Conservation (phyloP, 192 early-diverging fungal species). For the Coemansia sp. region DNA sequence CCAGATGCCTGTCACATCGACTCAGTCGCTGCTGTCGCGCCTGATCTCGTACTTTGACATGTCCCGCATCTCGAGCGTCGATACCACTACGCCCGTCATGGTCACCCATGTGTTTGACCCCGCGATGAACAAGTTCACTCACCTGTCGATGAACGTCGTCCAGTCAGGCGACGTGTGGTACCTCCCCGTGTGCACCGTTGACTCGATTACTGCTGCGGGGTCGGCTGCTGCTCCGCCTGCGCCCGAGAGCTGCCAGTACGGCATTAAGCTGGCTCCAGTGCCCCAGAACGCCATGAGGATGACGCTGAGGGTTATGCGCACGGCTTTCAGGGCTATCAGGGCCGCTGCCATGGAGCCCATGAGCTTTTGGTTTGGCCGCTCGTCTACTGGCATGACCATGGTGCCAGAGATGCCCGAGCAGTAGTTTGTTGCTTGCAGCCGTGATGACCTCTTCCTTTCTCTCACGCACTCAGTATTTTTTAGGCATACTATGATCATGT, state of each 20-base stretch:
- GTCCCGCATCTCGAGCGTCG: conserved; percentile 7
- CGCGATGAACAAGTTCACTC: conserved; percentile 23
- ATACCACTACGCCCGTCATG: conserved; percentile 9
- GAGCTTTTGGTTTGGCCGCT: too few relatives aligned
- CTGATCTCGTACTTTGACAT: conserved; percentile 19
- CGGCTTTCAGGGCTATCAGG: too few relatives aligned
- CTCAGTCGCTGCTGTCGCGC: conserved; percentile 11
- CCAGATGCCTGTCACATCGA: not conserved
- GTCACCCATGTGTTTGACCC: conserved; percentile 19
- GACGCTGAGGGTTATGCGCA: not conserved
- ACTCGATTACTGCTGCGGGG: conserved; percentile 12
- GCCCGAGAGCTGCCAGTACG: conserved; percentile 16
- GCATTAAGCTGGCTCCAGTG: conserved; percentile 22
- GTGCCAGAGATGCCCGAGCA: not conserved
- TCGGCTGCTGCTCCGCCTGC: not conserved
- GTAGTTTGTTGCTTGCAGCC: not conserved
- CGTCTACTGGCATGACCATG: too few relatives aligned
- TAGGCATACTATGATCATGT: too few relatives aligned
- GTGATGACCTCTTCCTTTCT: too few relatives aligned
- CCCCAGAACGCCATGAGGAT: not conserved
- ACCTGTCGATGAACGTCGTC: conserved; percentile 14
- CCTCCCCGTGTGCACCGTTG: conserved; percentile 33
- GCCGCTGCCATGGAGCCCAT: too few relatives aligned
- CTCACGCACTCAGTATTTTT: too few relatives aligned
- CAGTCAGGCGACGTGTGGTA: conserved; percentile 23